phyloP scores from a whole-genome alignment of 345 rosid species.

The Arabidopsis suecica region DNA sequence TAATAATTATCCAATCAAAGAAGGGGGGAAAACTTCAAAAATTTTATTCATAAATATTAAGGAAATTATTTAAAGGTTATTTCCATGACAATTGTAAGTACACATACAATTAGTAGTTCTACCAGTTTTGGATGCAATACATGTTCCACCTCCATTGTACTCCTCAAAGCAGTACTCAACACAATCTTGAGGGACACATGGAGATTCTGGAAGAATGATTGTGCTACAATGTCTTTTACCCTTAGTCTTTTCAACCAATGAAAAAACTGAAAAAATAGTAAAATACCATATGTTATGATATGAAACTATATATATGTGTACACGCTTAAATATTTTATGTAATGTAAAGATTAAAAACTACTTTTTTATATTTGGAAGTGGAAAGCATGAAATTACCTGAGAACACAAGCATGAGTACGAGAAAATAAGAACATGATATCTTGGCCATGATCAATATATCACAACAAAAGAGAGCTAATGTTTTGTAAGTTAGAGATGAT shows the following conservation, averaged over 20 bases:
- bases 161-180: not conserved
- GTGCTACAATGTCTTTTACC: not conserved
- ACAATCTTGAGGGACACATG: conserved; percentile 6
- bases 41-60: not conserved
- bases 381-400: not conserved
- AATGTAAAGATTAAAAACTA: not conserved
- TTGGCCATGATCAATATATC: conserved; percentile 24
- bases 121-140: not conserved
- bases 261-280: too few relatives aligned
- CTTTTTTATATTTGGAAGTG: not conserved
- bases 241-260: not conserved
- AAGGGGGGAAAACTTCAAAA: not conserved
- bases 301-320: not conserved
- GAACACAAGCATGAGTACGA: conserved; percentile 23
- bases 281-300: not conserved
- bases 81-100: not conserved
- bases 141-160: conserved; percentile 34
- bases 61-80: not conserved
- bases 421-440: conserved; percentile 21
- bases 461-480: not conserved
- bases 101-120: not conserved
- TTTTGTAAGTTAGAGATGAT: conserved; percentile 1
- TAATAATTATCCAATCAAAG: not conserved
- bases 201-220: not conserved
- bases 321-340: not conserved